phyloP scores from a whole-genome alignment of 768 basidiomycete species.

The Serendipita vermifera region DNA sequence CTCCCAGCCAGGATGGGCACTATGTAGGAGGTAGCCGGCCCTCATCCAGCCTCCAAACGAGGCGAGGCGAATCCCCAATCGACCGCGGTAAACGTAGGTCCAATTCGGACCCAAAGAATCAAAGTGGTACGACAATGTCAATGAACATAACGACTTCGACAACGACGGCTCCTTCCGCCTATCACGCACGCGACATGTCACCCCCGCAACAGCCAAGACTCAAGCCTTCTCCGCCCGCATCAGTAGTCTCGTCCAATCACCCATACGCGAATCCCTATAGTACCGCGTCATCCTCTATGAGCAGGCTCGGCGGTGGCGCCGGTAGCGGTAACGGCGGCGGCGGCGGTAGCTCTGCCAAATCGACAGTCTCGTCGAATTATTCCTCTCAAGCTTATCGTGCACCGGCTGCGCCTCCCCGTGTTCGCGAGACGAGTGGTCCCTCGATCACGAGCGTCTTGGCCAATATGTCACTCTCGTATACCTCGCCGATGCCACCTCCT shows the following conservation, averaged over 20 bases:
- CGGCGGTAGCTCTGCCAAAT: no score
- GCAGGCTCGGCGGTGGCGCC: conserved; percentile 24
- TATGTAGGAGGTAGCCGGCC: background rate
- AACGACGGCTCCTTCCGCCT: background rate
- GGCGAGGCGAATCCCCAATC: background rate
- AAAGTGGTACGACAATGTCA: no score
- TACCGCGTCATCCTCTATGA: conserved; percentile 19
- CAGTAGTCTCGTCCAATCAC: conserved; percentile 15
- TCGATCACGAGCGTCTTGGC: conserved; percentile 6
- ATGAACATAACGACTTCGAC: background rate
- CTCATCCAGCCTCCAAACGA: background rate
- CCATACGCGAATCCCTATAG: conserved; percentile 15
- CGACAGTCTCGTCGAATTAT: no score
- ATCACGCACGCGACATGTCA: background rate
- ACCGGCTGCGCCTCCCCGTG: conserved; percentile 34
- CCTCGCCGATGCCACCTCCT: background rate
- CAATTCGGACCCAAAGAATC: conserved; percentile 2
- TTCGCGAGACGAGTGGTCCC: background rate
- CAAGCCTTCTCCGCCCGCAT: conserved; percentile 16
- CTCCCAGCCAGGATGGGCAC: conserved; percentile 2
- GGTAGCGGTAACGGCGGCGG: conserved; percentile 29
- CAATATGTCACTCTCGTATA: background rate
- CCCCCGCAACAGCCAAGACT: background rate
- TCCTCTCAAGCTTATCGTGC: conserved; percentile 24
- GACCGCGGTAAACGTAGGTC: conserved; percentile 4